phyloP scores from a whole-genome alignment of 2,329 filamentous ascomycete species.

The Apiospora arundinis region DNA sequence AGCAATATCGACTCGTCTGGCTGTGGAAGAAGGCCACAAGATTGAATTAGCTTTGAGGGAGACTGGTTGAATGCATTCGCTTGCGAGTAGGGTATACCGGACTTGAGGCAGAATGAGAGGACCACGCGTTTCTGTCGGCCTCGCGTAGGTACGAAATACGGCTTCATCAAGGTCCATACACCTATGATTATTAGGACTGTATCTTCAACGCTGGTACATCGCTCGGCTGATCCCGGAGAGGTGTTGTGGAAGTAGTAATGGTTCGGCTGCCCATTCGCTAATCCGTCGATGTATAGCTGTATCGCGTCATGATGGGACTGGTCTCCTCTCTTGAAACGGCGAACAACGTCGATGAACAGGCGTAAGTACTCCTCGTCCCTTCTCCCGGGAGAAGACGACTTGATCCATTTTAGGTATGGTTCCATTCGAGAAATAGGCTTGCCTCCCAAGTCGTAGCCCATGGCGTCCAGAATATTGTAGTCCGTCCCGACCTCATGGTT shows the following conservation, averaged over 20 bases:
- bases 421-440: not conserved
- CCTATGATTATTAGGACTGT: not conserved
- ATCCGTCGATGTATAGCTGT: not conserved
- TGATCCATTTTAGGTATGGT: not conserved
- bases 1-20: not conserved
- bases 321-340: not conserved
- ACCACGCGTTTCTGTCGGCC: not conserved
- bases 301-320: not conserved
- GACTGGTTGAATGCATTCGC: not conserved
- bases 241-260: not conserved
- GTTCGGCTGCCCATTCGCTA: not conserved
- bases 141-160: not conserved
- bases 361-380: not conserved
- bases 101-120: not conserved
- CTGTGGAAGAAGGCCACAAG: not conserved
- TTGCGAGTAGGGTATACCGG: not conserved
- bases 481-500: not conserved
- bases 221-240: not conserved
- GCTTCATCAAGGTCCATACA: not conserved
- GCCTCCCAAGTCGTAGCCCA: not conserved
- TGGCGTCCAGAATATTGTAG: not conserved
- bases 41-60: not conserved
- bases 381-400: not conserved
- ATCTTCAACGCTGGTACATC: not conserved
- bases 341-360: not conserved